A percentile compares a stretch with the other conserved stretches of the same genome.
These are phyloP conservation scores for Didymella pomorum DNA, from an alignment of 2,329 filamentous ascomycete species.

Conservation along the genomic window DNA sequence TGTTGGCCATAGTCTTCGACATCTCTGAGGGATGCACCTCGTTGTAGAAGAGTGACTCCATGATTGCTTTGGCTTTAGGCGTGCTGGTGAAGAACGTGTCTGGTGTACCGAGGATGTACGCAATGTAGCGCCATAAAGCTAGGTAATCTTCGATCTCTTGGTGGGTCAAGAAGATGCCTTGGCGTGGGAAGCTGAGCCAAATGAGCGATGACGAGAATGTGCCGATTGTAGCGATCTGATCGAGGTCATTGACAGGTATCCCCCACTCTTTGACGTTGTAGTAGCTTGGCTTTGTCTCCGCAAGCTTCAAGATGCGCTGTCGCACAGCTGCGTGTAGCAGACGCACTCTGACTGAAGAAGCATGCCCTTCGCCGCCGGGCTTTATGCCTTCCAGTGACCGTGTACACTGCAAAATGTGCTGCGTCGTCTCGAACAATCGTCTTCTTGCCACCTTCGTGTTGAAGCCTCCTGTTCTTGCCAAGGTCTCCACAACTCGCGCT, in stretches of 20 bases:
- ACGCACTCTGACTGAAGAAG: constrained; percentile 71
- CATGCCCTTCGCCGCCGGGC: constrained; percentile 72
- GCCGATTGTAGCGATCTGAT: constrained; percentile 74
- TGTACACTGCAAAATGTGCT: constrained; percentile 77
- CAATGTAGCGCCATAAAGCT: constrained; percentile 79
- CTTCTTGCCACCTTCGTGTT: constrained; percentile 70
- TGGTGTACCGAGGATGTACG: constrained; percentile 74
- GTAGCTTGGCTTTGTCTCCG: constrained; percentile 65
- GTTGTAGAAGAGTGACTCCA: constrained; percentile 72
- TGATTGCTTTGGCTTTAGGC: constrained; percentile 64
- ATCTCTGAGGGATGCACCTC: constrained; percentile 72
- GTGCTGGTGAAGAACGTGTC: constrained; percentile 66
- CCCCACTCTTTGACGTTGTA: constrained; percentile 67
- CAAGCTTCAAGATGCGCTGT: constrained; percentile 68
- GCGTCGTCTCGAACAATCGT: constrained; percentile 75
- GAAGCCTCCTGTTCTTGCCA: constrained; percentile 78
- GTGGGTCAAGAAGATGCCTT: constrained; percentile 71
- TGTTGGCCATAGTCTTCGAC: constrained; percentile 72
- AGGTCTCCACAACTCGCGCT: constrained; percentile 75
- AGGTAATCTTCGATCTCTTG: constrained; percentile 74
- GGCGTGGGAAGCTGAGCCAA: constrained; percentile 73
- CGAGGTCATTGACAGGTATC: constrained; percentile 77
- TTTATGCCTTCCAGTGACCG: constrained; percentile 69
- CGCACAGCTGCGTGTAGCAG: constrained; percentile 74
- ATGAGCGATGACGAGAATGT: constrained; percentile 74